Percentiles rank a stretch among this genome's conserved stretches.
Evolutionary conservation across 75 land plant genomes (phyloP).

Genomic region (Gnetum montanum): DNA sequence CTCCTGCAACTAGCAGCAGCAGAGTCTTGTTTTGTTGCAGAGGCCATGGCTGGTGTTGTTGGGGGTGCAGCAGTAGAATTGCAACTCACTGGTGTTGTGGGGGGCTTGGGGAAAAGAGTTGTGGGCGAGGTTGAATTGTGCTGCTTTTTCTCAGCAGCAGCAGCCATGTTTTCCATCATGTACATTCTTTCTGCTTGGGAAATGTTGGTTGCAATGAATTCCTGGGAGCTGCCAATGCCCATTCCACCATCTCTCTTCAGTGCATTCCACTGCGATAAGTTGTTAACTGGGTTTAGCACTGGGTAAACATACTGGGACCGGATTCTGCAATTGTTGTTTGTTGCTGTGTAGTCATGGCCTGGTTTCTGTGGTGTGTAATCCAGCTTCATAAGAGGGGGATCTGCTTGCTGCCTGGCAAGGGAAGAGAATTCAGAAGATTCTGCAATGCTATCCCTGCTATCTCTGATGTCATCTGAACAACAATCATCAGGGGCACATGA

Average conservation of each 20-base stretch:
- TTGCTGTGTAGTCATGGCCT: not conserved
- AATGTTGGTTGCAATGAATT: not conserved
- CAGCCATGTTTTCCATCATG: not conserved
- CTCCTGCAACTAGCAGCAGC: conserved; percentile 1
- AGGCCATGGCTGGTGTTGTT: not conserved
- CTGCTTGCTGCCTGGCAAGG: conserved; percentile 7
- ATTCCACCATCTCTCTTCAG: conserved; percentile 14
- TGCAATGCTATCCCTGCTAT: conserved; percentile 8
- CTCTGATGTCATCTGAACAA: not conserved
- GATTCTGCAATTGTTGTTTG: conserved; percentile 7
- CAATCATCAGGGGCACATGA: conserved; percentile 15
- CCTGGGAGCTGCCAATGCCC: conserved; percentile 3
- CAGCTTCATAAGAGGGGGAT: not conserved
- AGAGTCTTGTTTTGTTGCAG: not conserved
- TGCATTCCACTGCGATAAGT: conserved; percentile 49
- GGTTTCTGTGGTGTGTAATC: not conserved
- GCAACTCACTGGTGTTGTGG: no score
- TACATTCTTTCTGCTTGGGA: not conserved
- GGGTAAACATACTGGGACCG: conserved; percentile 35
- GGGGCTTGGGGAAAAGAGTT: no score
- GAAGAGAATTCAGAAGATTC: conserved; percentile 14
- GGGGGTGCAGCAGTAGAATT: no score
- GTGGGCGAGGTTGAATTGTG: no score
- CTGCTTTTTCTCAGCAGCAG: no score
- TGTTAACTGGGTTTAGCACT: conserved; percentile 55